Evolutionary conservation across 1,284 basidiomycete species (phyloP), one percentile per base, ranked within the genome.

Genomic region (Pseudozyma thailandica): DNA sequence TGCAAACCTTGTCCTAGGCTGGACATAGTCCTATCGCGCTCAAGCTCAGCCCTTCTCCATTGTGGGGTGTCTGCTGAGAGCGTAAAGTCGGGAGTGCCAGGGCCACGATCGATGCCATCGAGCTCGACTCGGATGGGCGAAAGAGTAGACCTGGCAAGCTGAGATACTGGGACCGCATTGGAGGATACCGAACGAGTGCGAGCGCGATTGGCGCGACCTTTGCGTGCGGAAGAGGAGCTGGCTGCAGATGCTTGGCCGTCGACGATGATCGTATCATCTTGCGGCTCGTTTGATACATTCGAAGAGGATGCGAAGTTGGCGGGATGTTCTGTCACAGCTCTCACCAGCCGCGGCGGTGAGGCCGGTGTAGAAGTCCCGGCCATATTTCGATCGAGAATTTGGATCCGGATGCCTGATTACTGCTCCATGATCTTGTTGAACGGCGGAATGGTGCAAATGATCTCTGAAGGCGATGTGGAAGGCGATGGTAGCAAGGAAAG

Each of bases 31-130:
- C 59, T 45, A 31, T 50, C 59, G 15, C 59, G 58, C 25, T 63
- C 70, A 26, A 58, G 18, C 3, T 68, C 63, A 9, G 50, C 72
- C 38, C 50, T 59, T 35, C 59, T 55, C 72, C 66, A 68, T 50
- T 57, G 60, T 1, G 56, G 57, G 1, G 57, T 64, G 56, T 28
- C 60, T n/a, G 61, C 25, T 6, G 69, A 27, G 1, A 70, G 56
- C 4, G 66, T 69, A 33, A 65, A 76, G 47, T 76, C 74, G 3
- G 74, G 74, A 2, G 74, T 76, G 16, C 68, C 74, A 1, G 74
- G 66, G 3, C 74, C 72, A 13, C 74, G 55, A 42, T 72, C 63
- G 42, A 53, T 57, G 0, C 33, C 54, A 12, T 62, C 43, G 12
- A 54, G 45, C 16, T 54, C 50, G 16, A 38, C 23, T 6, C 38